These are phyloP conservation scores for barley (Hordeum vulgare) DNA, from an alignment of 176 grass and related monocot species.

Conservation along the genomic window MorexV3_pseudomolecules_assembly NC_058523.1:540602491-540602990, in stretches of 20 bases:
- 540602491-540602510: background rate
- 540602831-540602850: constrained; percentile 80
- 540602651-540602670: constrained; percentile 43
- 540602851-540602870: constrained; percentile 83
- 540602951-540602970: background rate
- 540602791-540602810: constrained; percentile 87
- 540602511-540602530: background rate
- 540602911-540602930: background rate
- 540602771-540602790: constrained; percentile 91
- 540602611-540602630: constrained; percentile 91
- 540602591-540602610: background rate
- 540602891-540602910: background rate
- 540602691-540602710: constrained; percentile 24
- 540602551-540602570: background rate
- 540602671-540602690: constrained; percentile 12
- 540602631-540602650: constrained; percentile 66
- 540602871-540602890: constrained; percentile 52
- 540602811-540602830: constrained; percentile 91
- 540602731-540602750: constrained; percentile 83
- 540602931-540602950: background rate
- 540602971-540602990: background rate
- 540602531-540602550: constrained; percentile 8
- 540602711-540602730: constrained; percentile 82
- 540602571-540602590: background rate
- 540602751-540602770: constrained; percentile 90